A percentile compares a stretch with the other conserved stretches of the same genome.
Evolutionary conservation across 2,329 filamentous ascomycete species (phyloP).

Genomic region (Passalora sequoiae): DNA sequence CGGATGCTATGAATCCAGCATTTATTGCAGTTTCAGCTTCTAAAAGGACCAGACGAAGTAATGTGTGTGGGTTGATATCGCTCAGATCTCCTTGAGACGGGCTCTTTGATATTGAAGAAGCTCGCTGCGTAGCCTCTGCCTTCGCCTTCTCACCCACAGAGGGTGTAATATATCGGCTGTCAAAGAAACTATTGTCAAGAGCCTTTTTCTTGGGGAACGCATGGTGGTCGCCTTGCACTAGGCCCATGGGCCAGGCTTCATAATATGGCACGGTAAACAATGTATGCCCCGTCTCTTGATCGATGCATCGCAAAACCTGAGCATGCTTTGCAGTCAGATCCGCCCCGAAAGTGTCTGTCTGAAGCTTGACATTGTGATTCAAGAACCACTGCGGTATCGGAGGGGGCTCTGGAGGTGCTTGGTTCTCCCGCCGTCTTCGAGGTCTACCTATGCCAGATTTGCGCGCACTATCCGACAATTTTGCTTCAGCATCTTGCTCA

Average conservation of each 20-base stretch:
- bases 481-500: conserved; percentile 8
- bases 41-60: conserved; percentile 22
- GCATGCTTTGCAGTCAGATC: conserved; percentile 15
- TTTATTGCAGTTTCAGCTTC: conserved; percentile 27
- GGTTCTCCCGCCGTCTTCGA: not conserved
- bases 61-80: conserved; percentile 16
- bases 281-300: conserved; percentile 29
- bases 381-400: conserved; percentile 38
- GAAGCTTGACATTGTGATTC: conserved; percentile 33
- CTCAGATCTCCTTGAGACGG: conserved; percentile 11
- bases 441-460: not conserved
- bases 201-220: conserved; percentile 9
- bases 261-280: conserved; percentile 30
- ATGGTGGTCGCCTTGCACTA: not conserved
- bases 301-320: conserved; percentile 27
- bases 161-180: conserved; percentile 14
- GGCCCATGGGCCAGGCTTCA: conserved; percentile 16
- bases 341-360: conserved; percentile 11
- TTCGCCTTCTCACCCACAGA: not conserved
- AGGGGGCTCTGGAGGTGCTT: conserved; percentile 25
- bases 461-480: conserved; percentile 9
- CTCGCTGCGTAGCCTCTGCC: not conserved
- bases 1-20: conserved; percentile 22
- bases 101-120: not conserved
- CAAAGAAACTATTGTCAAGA: conserved; percentile 21